Conservation (phyloP, 2,329 filamentous ascomycete genomes). For the Verticillium klebahnii region DNA sequence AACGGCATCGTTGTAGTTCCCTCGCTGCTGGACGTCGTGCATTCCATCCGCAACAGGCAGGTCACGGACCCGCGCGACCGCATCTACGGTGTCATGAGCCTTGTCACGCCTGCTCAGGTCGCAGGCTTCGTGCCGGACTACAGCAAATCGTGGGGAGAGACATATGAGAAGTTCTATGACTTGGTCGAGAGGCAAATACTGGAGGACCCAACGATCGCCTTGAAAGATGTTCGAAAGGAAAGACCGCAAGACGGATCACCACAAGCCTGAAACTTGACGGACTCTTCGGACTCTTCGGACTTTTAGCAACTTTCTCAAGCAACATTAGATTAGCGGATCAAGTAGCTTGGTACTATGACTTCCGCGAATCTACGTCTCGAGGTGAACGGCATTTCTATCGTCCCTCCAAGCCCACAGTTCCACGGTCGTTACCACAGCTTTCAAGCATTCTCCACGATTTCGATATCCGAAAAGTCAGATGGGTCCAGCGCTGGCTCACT, state of each 20-base stretch:
- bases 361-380: no score
- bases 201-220: neutral
- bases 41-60: neutral
- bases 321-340: no score
- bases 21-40: neutral
- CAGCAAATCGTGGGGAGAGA: neutral
- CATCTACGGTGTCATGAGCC: constrained; percentile 1
- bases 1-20: neutral
- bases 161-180: neutral
- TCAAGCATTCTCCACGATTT: constrained; percentile 3
- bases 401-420: no score
- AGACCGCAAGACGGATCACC: neutral
- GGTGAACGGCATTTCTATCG: no score
- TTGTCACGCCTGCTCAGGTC: neutral
- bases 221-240: neutral
- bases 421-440: neutral
- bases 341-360: no score
- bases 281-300: no score
- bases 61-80: neutral
- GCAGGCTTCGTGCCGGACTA: constrained; percentile 1
- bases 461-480: constrained; percentile 22
- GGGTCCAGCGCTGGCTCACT: constrained; percentile 24
- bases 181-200: neutral
- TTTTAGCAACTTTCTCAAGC: no score
- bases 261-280: neutral